These are phyloP conservation scores for Boletus pseudo-olivaceus DNA, from an alignment of 768 basidiomycete genomes.

Conservation along the genomic window DNA sequence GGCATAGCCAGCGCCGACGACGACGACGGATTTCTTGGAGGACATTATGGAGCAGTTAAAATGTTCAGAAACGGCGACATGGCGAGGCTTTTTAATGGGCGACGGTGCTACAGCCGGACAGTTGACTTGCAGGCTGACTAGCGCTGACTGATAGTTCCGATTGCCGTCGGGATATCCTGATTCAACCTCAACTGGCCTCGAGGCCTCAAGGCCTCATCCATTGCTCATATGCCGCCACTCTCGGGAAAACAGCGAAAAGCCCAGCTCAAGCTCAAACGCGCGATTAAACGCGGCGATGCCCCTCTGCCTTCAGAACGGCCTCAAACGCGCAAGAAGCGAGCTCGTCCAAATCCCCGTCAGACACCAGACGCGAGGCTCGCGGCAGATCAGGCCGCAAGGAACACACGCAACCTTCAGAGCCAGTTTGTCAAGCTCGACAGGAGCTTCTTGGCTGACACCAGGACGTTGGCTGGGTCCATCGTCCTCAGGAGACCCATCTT, in stretches of 20 bases:
- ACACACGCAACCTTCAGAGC: conserved; percentile 59
- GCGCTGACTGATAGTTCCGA: neutral
- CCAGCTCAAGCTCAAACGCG: conserved; percentile 74
- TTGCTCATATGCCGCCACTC: conserved; percentile 19
- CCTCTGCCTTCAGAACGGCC: conserved; percentile 31
- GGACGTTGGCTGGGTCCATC: conserved; percentile 49
- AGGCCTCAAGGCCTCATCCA: no score
- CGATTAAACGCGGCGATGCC: conserved; percentile 77
- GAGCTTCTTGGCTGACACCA: conserved; percentile 59
- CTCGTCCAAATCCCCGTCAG: neutral
- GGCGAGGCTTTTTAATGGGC: neutral
- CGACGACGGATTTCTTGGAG: conserved; percentile 40
- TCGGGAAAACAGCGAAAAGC: conserved; percentile 70
- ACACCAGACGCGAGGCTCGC: conserved; percentile 4
- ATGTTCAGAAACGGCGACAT: neutral
- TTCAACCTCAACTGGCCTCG: no score
- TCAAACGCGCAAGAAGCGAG: conserved; percentile 8
- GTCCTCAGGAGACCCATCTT: conserved; percentile 57
- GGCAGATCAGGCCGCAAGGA: conserved; percentile 35
- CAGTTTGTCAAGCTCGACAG: conserved; percentile 62
- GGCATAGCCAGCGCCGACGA: conserved; percentile 53
- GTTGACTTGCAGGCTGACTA: no score
- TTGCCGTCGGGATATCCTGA: neutral
- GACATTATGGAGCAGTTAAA: neutral
- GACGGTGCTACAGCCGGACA: neutral